A percentile compares a stretch with the other conserved stretches of the same genome.
Conservation (phyloP, 441 rosid genomes). For the Populus hybrid region DNA sequence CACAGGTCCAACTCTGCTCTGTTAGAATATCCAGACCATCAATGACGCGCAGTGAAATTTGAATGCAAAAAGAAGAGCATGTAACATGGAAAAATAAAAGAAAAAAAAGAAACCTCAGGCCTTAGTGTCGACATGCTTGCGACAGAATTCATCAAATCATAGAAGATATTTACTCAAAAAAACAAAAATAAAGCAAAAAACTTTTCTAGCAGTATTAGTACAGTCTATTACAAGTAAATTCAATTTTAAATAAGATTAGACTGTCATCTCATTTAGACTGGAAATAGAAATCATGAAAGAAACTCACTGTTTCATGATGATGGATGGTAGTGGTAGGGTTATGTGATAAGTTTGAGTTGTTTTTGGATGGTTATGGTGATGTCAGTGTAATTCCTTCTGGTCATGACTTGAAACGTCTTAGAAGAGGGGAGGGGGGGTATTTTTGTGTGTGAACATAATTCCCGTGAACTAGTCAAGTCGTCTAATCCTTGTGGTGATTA, state of each 20-base stretch:
- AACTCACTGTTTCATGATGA: background rate
- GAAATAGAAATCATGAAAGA: too few species aligned
- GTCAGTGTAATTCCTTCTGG: background rate
- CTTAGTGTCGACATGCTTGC: too few species aligned
- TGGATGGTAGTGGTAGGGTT: background rate
- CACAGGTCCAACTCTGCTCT: conserved; percentile 99
- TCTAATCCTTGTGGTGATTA: background rate
- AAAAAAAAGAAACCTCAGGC: background rate
- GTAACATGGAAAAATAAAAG: background rate
- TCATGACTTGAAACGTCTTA: background rate
- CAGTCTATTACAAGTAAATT: too few species aligned
- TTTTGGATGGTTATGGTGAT: background rate
- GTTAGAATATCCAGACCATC: conserved; percentile 35
- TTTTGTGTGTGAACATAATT: too few species aligned
- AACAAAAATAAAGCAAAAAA: too few species aligned
- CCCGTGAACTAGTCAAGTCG: background rate
- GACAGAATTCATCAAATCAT: too few species aligned
- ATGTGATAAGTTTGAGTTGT: background rate
- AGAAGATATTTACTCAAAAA: too few species aligned
- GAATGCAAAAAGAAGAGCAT: background rate
- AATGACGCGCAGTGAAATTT: conserved; percentile 7
- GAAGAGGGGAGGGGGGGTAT: background rate
- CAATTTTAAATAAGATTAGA: too few species aligned
- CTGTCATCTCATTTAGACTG: too few species aligned
- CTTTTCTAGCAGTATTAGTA: too few species aligned